phyloP scores from a whole-genome alignment of 371 early-diverging fungal species.

The Smittium mucronatum region DNA sequence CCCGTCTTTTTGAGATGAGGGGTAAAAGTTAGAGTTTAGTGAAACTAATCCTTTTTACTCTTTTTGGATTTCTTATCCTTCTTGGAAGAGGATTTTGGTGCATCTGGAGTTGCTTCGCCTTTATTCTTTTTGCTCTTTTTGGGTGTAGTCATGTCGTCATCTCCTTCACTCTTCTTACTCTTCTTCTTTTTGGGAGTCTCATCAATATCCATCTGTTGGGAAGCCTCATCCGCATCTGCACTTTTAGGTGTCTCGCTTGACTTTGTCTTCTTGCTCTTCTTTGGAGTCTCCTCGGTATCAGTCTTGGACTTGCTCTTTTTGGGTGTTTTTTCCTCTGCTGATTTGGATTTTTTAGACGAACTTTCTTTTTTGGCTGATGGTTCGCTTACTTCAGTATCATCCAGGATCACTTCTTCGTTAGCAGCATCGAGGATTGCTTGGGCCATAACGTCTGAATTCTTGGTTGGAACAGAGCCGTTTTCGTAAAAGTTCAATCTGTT shows the following conservation, averaged over 20 bases:
- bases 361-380: conserved; percentile 23
- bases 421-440: conserved; percentile 62
- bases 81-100: conserved; percentile 29
- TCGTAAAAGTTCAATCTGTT: conserved; percentile 90
- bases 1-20: background rate
- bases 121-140: conserved; percentile 37
- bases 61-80: conserved; percentile 37
- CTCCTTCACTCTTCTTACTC: conserved; percentile 28
- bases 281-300: conserved; percentile 15
- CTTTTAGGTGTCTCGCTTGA: too few relatives aligned
- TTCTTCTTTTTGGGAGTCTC: conserved; percentile 30
- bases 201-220: conserved; percentile 18
- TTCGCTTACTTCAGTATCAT: background rate
- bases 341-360: conserved; percentile 19
- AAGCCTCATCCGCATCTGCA: conserved; percentile 6
- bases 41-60: conserved; percentile 16
- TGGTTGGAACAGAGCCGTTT: conserved; percentile 69
- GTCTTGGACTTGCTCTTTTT: conserved; percentile 21
- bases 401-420: conserved; percentile 46
- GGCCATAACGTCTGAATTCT: conserved; percentile 90
- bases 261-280: conserved; percentile 22
- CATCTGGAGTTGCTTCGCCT: conserved; percentile 31
- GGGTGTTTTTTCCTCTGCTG: conserved; percentile 15
- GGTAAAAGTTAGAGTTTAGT: background rate
- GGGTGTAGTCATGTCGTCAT: conserved; percentile 12